Base-by-base conservation (phyloP, 2,329 filamentous ascomycete genomes). In the Clarireedia monteithiana region DNA sequence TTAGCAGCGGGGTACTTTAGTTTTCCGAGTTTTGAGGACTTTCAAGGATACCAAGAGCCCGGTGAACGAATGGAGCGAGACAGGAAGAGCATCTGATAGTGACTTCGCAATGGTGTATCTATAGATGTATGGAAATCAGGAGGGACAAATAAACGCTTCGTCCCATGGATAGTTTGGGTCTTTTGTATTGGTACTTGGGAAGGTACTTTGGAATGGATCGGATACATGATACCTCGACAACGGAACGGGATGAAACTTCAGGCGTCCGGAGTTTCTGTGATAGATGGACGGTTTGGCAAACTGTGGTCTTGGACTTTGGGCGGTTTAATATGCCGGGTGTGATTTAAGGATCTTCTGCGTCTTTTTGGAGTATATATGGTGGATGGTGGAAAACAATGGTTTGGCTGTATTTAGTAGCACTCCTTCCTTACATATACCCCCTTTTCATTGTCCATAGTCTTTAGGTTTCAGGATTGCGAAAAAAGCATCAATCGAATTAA, bases 11-110 rank as follows among this genome's bases (percentile, higher is more conserved):
- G 81, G 59, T 89, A 89, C 70, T 84, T 86, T 66, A 88, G 85
- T 73, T 89, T 89, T 67, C 85, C 85, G 15, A 85, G 80, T 68
- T 88, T 88, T 69, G 85, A 89, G 65, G 78, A 82, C 58, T 88
- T 77, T 62, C 73, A 84, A 75, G 79, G 80, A 44, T 73, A 73
- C 20, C 75, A 74, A 55, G 71, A 74, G 59, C 71, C 71, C 48
- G 68, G 70, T 36, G 60, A 61, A 51, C 57, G 60, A n/a, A 56
- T 55, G 53, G 50, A 58, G 23, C 24, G 53, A 49, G 50, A 58
- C n/a, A 20, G 53, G 15, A 55, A 55, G 40, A 56, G 53, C 12
- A 36, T 56, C 5, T 50, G 39, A 15, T 44, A 20, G 44, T 6
- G 5, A 24, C 20, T 26, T 51, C 30, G 27, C 36, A 30, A 27